Evolutionary conservation across 352 stramenopile species (phyloP), one percentile per base, ranked within the genome.

Genomic region (Phytophthora palmivora): DNA sequence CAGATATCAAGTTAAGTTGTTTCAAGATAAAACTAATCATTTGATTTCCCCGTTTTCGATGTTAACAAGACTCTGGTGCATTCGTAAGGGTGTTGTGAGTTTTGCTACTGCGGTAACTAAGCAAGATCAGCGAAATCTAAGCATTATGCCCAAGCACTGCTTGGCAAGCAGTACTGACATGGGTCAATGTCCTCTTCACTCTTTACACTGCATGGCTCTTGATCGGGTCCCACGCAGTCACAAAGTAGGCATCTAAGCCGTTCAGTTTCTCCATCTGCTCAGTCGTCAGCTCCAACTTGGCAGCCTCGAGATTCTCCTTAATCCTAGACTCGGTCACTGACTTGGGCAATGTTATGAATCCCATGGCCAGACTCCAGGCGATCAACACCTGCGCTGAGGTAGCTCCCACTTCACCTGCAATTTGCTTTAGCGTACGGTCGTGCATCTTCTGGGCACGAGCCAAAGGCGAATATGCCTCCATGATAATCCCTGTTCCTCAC

Each of bases 331-430:
- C 55, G 2, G 75, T 77, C 43, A 88, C 81, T 22, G 84, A 89
- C 52, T 91, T 91, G 0, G 81, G 81, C 46, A 92, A 60, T 28
- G 82, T 74, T 45, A 91, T 67, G 48, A 84, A 89, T 11, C 73
- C 73, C 64, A 86, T 84, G 6, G 78, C 73, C 22, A 88, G 54
- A 48, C 62, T 67, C 60, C 57, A 89, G 1, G 75, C 72, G 39
- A 89, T 70, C 32, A 84, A 70, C 14, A 88, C 76, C 56, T 88
- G 79, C 9, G 76, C 82, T 4, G 67, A 68, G 3, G 76, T 78
- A 3, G 70, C 70, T 9, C 71, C 57, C 30, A 76, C 42, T 18
- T 85, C 67, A 19, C 65, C 64, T 2, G 82, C 77, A 30, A 91
- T 59, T 28, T 69, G 55, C 19, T 57, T 55, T 1, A 91, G 26